Base-by-base conservation (phyloP, 139 green algal genomes). In the Chlamydomonas urium region DNA sequence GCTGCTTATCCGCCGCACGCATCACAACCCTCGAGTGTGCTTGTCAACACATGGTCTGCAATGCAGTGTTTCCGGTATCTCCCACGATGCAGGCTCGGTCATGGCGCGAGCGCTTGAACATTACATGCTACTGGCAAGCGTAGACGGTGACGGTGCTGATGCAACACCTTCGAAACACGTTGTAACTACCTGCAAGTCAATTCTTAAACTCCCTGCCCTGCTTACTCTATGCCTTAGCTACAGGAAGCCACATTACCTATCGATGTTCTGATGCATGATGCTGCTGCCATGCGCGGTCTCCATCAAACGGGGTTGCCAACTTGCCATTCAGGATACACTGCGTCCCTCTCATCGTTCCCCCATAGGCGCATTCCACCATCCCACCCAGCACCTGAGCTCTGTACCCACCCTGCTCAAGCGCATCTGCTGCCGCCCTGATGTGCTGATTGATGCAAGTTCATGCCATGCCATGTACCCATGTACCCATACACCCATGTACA, bases 1-100 rank as follows among this genome's bases (percentile, higher is more conserved):
- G 32, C 26, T 45, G 60, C 33, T 67, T 67, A n/a, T 67, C 60
- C 4, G 42, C 60, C 17, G 23, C 19, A 45, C n/a, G n/a, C 60
- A 67, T 67, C 42, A 53, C 42, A 53, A 53, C 10, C 14, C 17
- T 10, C 17, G 10, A n/a, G 42, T 53, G 42, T 53, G 42, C 42
- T 53, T 17, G 14, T 17, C 42, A n/a, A 53, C 42, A n/a, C n/a
- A n/a, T n/a, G n/a, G n/a, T n/a, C n/a, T n/a, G 42, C 42, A 17
- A 10, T 53, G 42, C 42, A 53, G 42, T 17, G 42, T n/a, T 17
- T 53, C 42, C 10, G 42, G 14, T 53, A n/a, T n/a, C n/a, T n/a
- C n/a, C n/a, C 42, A 17, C 10, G 42, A 17, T 53, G 42, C 42
- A 53, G 42, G 17, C n/a, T n/a, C n/a, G n/a, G n/a, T n/a, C n/a